A percentile compares a stretch with the other conserved stretches of the same genome.
phyloP scores from a whole-genome alignment of 257 asterid species.

The Pogostemon cablin region DNA sequence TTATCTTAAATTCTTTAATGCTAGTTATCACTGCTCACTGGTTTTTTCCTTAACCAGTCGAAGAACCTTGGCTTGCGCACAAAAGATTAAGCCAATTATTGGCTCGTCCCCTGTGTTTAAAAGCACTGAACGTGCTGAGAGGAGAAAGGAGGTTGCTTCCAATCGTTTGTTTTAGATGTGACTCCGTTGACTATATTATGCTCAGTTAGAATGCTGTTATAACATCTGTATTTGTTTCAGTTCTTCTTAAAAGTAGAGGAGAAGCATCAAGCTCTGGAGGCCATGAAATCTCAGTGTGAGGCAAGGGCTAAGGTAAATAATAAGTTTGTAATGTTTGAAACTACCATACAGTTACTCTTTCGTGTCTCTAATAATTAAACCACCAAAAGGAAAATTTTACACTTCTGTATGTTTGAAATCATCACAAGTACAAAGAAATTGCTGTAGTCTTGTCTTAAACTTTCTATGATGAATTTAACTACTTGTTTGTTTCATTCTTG shows the following conservation, averaged over 20 bases:
- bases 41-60: constrained; percentile 46
- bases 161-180: constrained; percentile 1
- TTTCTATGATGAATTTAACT: not conserved
- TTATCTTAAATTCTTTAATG: constrained; percentile 28
- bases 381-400: constrained; percentile 45
- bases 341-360: not conserved
- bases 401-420: constrained; percentile 1
- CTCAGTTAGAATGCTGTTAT: constrained; percentile 7
- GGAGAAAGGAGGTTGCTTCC: constrained; percentile 61
- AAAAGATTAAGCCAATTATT: constrained; percentile 51
- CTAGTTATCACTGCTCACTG: constrained; percentile 14
- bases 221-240: constrained; percentile 37
- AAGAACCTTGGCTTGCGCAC: constrained; percentile 46
- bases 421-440: not conserved
- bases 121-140: constrained; percentile 71
- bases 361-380: not conserved
- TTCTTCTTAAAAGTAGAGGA: constrained; percentile 72
- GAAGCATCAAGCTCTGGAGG: constrained; percentile 76
- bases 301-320: constrained; percentile 66
- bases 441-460: not conserved
- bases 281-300: constrained; percentile 58
- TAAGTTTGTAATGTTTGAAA: not conserved
- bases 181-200: constrained; percentile 5
- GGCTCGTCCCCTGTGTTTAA: constrained; percentile 62
- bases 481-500: constrained; percentile 13